Percentiles rank a stretch among this genome's conserved stretches.
Conservation (phyloP, 2,329 filamentous ascomycete genomes). For the Fonsecaea multimorphosa region DNA sequence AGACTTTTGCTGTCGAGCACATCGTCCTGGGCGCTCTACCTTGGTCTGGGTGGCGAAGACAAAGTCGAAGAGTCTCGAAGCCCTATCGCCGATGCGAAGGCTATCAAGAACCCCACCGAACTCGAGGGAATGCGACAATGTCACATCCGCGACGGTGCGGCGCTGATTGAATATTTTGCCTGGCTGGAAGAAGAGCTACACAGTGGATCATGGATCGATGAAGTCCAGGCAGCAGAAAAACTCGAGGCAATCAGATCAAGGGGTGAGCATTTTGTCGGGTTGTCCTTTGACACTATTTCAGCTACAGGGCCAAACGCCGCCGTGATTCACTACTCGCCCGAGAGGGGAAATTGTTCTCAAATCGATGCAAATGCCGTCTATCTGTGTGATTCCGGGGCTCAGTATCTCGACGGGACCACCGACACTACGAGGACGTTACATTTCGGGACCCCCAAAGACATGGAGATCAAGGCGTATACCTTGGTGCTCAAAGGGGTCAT, state of each 20-base stretch:
- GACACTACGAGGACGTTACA: constrained; percentile 94
- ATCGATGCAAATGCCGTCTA: constrained; percentile 89
- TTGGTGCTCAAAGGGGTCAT: constrained; percentile 95
- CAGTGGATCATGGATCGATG: constrained; percentile 77
- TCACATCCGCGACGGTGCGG: constrained; percentile 90
- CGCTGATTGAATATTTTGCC: constrained; percentile 89
- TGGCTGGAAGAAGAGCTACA: constrained; percentile 92
- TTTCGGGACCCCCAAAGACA: constrained; percentile 81
- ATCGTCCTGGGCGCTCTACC: constrained; percentile 89
- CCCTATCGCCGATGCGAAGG: constrained; percentile 87
- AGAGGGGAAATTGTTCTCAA: constrained; percentile 77
- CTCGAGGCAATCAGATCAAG: constrained; percentile 69
- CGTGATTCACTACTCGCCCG: constrained; percentile 93
- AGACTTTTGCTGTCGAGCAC: constrained; percentile 88
- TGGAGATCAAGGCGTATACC: constrained; percentile 89
- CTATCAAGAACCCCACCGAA: constrained; percentile 90
- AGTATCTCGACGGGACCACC: constrained; percentile 93
- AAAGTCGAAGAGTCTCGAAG: constrained; percentile 86
- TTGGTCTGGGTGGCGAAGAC: constrained; percentile 84
- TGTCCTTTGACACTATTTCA: constrained; percentile 96
- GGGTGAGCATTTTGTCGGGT: constrained; percentile 78
- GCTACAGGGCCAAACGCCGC: constrained; percentile 92
- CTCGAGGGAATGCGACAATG: constrained; percentile 91
- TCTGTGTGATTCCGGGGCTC: constrained; percentile 95
- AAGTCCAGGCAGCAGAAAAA: constrained; percentile 90